Percentiles rank a stretch among this genome's conserved stretches.
phyloP scores from a whole-genome alignment of 1,284 basidiomycete genomes.

The Coniophora puteana region DNA sequence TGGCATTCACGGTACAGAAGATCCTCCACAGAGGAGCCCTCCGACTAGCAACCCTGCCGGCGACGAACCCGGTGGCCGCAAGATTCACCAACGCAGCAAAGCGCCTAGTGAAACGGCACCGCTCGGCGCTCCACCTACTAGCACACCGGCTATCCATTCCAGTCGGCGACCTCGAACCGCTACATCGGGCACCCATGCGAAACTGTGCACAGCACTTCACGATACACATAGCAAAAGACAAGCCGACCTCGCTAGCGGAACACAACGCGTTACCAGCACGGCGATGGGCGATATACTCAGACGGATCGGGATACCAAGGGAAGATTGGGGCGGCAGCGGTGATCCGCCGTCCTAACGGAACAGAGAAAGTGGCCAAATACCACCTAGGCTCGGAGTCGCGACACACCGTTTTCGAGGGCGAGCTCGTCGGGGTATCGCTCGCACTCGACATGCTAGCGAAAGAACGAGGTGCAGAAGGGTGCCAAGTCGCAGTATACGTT shows the following conservation, averaged over 20 bases:
- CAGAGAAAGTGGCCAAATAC: no score
- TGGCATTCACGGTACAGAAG: no score
- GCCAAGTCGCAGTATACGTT: background rate
- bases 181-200: background rate
- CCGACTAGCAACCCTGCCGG: no score
- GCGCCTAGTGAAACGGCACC: background rate
- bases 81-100: background rate
- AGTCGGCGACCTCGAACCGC: background rate
- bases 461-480: background rate
- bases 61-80: no score
- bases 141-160: background rate
- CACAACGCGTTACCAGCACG: background rate
- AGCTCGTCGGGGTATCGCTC: no score
- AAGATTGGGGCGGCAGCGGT: conserved; percentile 1
- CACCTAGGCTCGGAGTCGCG: no score
- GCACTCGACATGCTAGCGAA: no score
- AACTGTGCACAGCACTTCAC: no score
- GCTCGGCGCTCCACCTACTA: background rate
- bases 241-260: background rate
- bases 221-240: no score
- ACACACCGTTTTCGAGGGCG: no score
- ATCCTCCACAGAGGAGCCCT: no score
- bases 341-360: no score
- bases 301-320: background rate
- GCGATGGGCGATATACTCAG: background rate